Evolutionary conservation across 139 green algal species (phyloP).

Genomic region (Tetradesmus lagerheimii): DNA sequence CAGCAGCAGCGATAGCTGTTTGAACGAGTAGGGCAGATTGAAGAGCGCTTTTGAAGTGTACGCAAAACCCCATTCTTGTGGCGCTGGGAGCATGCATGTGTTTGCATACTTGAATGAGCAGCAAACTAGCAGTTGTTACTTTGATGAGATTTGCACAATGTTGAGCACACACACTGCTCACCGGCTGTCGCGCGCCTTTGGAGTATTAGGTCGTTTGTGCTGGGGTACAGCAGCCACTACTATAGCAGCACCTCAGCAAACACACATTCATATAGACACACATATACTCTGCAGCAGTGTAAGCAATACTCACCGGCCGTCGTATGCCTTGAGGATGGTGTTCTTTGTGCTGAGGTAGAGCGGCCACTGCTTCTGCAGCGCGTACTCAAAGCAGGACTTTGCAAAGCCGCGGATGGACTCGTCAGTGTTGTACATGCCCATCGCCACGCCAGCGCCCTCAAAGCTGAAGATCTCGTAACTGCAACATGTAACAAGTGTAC

Average conservation of each 20-base stretch:
- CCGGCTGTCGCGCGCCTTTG: constrained; percentile 95
- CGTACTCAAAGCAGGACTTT: constrained; percentile 91
- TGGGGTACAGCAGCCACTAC: constrained; percentile 93
- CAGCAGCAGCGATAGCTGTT: too few species aligned
- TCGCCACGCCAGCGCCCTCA: constrained; percentile 72
- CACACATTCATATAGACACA: constrained; percentile 76
- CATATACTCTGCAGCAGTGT: constrained; percentile 75
- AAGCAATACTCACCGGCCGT: constrained; percentile 65
- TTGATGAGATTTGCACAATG: too few species aligned
- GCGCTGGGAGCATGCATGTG: too few species aligned
- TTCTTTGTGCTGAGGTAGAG: constrained; percentile 99
- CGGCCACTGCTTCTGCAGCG: constrained; percentile 83
- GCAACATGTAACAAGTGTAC: constrained; percentile 26
- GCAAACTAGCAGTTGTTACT: too few species aligned
- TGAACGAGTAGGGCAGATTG: too few species aligned
- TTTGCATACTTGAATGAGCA: too few species aligned
- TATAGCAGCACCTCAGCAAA: constrained; percentile 63
- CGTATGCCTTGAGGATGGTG: constrained; percentile 98
- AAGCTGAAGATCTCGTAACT: constrained; percentile 82
- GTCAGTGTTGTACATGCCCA: constrained; percentile 98
- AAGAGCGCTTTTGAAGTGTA: too few species aligned
- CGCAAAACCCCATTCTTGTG: too few species aligned
- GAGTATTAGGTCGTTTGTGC: constrained; percentile 99
- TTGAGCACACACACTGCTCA: too few species aligned
- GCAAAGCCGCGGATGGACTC: constrained; percentile 95